These are phyloP conservation scores for Phylloporus sp. DNA, from an alignment of 768 basidiomycete genomes.

Conservation along the genomic window DNA sequence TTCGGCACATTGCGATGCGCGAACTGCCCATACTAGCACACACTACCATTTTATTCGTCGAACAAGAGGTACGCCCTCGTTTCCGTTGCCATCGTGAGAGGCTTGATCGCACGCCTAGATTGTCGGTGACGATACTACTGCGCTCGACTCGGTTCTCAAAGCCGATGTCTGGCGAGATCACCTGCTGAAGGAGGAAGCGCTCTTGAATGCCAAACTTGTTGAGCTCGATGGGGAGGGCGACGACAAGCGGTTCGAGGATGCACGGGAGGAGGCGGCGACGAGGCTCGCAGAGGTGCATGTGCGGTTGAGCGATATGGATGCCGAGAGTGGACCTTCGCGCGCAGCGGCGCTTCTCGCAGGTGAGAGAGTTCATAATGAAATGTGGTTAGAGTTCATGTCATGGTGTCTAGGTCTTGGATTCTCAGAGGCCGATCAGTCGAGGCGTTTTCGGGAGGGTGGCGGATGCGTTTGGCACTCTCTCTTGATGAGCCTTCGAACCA, in stretches of 20 bases:
- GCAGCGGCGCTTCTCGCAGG: constrained; percentile 88
- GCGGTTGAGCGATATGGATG: constrained; percentile 95
- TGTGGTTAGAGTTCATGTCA: constrained; percentile 2
- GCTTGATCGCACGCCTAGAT: constrained; percentile 56
- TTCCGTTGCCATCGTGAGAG: too few species aligned
- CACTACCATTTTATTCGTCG: constrained; percentile 96
- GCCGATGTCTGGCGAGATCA: constrained; percentile 99
- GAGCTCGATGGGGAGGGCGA: constrained; percentile 72
- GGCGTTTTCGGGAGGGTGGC: constrained; percentile 95
- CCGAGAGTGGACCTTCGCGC: constrained; percentile 92
- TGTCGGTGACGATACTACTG: constrained; percentile 87
- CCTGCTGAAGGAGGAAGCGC: constrained; percentile 77
- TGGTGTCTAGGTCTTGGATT: constrained; percentile 75
- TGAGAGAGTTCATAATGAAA: too few species aligned
- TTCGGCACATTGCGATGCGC: constrained; percentile 91
- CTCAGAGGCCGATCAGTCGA: constrained; percentile 79
- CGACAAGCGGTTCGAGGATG: constrained; percentile 78
- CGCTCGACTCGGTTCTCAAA: constrained; percentile 93
- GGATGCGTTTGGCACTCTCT: constrained; percentile 94
- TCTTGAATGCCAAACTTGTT: constrained; percentile 64
- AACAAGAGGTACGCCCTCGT: constrained; percentile 93
- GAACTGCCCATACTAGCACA: constrained; percentile 92
- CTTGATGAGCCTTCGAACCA: constrained; percentile 97
- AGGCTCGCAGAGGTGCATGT: constrained; percentile 87
- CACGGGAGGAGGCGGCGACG: constrained; percentile 77